These are phyloP conservation scores for Thraustochytrium striatum DNA, from an alignment of 352 stramenopile species.

Conservation along the genomic window DNA sequence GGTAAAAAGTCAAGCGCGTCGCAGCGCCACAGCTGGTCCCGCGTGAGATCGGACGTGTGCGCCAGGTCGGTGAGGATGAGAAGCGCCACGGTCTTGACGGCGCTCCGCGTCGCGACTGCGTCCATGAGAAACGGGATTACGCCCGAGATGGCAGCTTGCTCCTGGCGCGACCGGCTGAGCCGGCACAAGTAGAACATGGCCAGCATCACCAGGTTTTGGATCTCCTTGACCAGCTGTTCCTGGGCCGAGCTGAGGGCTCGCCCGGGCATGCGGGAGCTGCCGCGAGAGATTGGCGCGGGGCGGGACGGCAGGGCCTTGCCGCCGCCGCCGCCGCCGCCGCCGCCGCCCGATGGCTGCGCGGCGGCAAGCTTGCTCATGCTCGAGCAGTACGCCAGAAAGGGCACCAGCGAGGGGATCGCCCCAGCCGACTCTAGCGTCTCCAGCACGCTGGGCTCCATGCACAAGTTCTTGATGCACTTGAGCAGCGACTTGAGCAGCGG, in stretches of 20 bases:
- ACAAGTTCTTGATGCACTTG: slow-evolving; percentile 64
- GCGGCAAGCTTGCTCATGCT: slow-evolving; percentile 36
- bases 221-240: slow-evolving; percentile 66
- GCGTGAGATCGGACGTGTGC: slow-evolving; percentile 73
- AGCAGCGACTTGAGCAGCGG: slow-evolving; percentile 40
- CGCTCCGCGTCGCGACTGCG: slow-evolving; percentile 71
- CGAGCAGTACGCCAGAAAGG: slow-evolving; percentile 60
- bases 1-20: slow-evolving; percentile 73
- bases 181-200: slow-evolving; percentile 86
- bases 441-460: slow-evolving; percentile 80
- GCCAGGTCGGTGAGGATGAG: slow-evolving; percentile 83
- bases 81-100: slow-evolving; percentile 83
- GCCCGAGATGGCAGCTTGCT: slow-evolving; percentile 71
- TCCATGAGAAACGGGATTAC: slow-evolving; percentile 81
- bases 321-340: not conserved
- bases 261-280: slow-evolving; percentile 24
- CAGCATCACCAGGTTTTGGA: slow-evolving; percentile 82
- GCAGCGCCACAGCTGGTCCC: slow-evolving; percentile 74
- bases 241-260: slow-evolving; percentile 44
- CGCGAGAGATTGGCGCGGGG: not conserved
- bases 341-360: not conserved
- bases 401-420: slow-evolving; percentile 75
- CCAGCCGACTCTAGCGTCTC: slow-evolving; percentile 77
- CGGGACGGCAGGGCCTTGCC: not conserved
- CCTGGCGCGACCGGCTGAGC: slow-evolving; percentile 79